Conservation (phyloP, 1,284 basidiomycete species). For the Apiotrichum sp. region DNA sequence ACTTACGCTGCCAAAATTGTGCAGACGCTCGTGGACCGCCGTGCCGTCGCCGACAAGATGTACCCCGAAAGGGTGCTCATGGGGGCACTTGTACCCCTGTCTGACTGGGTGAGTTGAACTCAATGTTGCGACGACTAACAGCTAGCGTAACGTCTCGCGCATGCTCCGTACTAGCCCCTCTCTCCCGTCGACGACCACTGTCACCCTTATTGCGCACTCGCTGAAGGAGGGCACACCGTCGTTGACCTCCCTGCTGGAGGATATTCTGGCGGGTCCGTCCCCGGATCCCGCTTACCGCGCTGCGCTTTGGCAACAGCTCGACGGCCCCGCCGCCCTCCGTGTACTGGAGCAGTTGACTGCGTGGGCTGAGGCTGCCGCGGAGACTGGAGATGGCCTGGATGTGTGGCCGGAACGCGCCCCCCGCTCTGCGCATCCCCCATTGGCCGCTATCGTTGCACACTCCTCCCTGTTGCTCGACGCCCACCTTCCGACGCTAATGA, state of each 20-base stretch:
- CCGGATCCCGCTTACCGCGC: constrained; percentile 39
- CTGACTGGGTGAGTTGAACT: constrained; percentile 38
- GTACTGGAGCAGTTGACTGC: constrained; percentile 26
- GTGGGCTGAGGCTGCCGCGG: constrained; percentile 33
- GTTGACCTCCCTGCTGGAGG: constrained; percentile 20
- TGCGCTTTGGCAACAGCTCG: constrained; percentile 28
- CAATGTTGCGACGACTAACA: constrained; percentile 4
- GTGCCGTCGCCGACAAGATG: constrained; percentile 34
- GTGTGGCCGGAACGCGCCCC: constrained; percentile 24
- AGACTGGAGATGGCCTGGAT: constrained; percentile 23
- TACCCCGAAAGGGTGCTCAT: constrained; percentile 31
- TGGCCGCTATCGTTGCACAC: constrained; percentile 27
- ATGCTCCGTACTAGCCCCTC: constrained; percentile 20
- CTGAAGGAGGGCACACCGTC: constrained; percentile 15
- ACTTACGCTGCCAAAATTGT: constrained; percentile 31
- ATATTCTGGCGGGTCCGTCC: constrained; percentile 26
- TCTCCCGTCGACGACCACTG: constrained; percentile 29
- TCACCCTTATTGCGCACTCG: constrained; percentile 25
- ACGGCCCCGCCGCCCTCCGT: constrained; percentile 28
- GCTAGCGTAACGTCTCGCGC: constrained; percentile 2
- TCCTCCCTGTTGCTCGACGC: constrained; percentile 42
- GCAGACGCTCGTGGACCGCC: constrained; percentile 22
- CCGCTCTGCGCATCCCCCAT: constrained; percentile 8
- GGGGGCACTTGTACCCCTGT: constrained; percentile 30
- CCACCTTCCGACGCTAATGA: constrained; percentile 39